phyloP scores from a whole-genome alignment of 768 basidiomycete species.

The Suillus hirtellus region DNA sequence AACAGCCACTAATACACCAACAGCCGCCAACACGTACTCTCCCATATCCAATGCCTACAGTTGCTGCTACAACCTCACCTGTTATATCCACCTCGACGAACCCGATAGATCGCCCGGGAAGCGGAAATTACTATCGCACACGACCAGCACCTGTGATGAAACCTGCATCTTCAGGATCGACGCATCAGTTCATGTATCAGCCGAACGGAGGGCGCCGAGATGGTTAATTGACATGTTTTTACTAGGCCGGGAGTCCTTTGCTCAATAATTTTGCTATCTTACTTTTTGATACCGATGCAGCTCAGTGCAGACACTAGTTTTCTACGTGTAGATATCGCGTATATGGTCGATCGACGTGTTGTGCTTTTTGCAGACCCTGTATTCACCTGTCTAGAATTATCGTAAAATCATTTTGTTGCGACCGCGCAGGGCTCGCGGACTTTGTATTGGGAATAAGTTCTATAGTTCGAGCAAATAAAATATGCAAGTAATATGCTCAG shows the following conservation, averaged over 20 bases:
- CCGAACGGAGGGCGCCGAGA: conserved; percentile 39
- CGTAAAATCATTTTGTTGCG: neutral
- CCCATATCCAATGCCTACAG: conserved; percentile 76
- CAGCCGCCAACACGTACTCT: conserved; percentile 32
- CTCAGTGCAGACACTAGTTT: neutral
- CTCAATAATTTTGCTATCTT: neutral
- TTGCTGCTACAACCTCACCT: conserved; percentile 62
- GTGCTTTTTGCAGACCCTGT: conserved; percentile 7
- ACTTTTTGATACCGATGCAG: conserved; percentile 6
- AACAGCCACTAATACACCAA: conserved; percentile 18
- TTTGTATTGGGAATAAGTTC: neutral
- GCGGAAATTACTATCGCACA: conserved; percentile 55
- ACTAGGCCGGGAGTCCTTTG: neutral
- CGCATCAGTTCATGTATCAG: conserved; percentile 48
- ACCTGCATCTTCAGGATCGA: conserved; percentile 25
- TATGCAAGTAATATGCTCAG: neutral
- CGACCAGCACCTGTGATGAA: conserved; percentile 36
- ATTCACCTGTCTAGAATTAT: conserved; percentile 1
- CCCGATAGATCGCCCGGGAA: conserved; percentile 28
- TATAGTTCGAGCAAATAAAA: neutral
- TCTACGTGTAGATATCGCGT: conserved; percentile 3
- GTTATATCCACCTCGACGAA: conserved; percentile 48
- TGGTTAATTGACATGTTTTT: conserved; percentile 18
- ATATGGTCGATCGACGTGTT: conserved; percentile 1
- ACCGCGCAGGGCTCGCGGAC: conserved; percentile 1